Evolutionary conservation across 1,284 basidiomycete genomes (phyloP).

Genomic region (Trametes pubescens): DNA sequence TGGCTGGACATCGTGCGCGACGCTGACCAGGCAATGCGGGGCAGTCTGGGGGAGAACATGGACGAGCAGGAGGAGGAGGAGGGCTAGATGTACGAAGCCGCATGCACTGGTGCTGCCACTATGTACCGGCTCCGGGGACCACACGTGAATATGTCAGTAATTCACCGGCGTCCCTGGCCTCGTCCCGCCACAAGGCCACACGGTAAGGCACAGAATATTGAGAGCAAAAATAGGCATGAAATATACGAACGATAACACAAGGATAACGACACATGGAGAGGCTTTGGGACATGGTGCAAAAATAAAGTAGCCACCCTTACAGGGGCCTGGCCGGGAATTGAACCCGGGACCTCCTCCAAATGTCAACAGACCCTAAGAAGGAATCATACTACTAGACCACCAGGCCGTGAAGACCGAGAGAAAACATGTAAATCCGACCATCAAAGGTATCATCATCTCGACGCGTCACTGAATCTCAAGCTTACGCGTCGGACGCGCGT

Average conservation of each 20-base stretch:
- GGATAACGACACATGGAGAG: too few species aligned
- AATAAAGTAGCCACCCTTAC: background rate
- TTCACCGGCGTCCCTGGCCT: background rate
- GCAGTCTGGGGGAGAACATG: slow-evolving; percentile 29
- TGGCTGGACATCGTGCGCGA: slow-evolving; percentile 35
- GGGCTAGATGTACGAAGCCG: slow-evolving; percentile 6
- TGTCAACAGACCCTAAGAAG: slow-evolving; percentile 44
- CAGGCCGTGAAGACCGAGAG: slow-evolving; percentile 33
- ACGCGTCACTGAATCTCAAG: slow-evolving; percentile 4
- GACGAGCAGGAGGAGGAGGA: slow-evolving; percentile 4
- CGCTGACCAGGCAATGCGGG: slow-evolving; percentile 28
- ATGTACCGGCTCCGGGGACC: background rate
- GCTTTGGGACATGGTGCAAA: background rate
- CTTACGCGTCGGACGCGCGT: slow-evolving; percentile 30
- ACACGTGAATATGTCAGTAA: slow-evolving; percentile 16
- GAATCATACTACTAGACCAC: slow-evolving; percentile 51
- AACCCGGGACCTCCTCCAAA: slow-evolving; percentile 86
- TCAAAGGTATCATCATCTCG: background rate
- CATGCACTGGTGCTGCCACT: background rate
- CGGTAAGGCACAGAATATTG: background rate
- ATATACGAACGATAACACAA: too few species aligned
- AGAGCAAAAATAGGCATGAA: background rate
- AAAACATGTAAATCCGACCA: too few species aligned
- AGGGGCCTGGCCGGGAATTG: slow-evolving; percentile 84
- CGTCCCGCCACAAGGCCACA: background rate